Conservation (phyloP, 192 early-diverging fungal species). For the Gigaspora rosea region DNA sequence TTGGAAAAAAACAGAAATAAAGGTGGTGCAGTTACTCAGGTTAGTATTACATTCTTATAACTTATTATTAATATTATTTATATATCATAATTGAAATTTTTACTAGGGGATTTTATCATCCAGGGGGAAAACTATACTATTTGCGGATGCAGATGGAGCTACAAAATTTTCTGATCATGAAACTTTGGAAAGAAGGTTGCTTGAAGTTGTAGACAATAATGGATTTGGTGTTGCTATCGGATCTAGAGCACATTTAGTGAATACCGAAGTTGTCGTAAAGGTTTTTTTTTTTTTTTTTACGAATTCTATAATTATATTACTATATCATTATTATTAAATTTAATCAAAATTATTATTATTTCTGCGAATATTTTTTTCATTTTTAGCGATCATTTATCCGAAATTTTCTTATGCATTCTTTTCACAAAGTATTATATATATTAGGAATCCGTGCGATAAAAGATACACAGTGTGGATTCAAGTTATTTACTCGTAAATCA, state of each 20-base stretch:
- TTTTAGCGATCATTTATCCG: constrained; percentile 85
- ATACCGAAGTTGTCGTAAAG: constrained; percentile 82
- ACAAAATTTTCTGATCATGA: constrained; percentile 88
- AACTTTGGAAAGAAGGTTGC: constrained; percentile 51
- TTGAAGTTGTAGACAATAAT: constrained; percentile 40
- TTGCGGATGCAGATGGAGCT: constrained; percentile 97
- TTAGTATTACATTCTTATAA: constrained; percentile 26
- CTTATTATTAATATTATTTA: too few species aligned
- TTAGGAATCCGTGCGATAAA: constrained; percentile 86
- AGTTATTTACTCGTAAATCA: constrained; percentile 81
- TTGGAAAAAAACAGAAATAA: constrained; percentile 88
- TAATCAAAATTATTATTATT: constrained; percentile 5
- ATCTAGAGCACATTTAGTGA: constrained; percentile 89
- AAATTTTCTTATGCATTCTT: constrained; percentile 92
- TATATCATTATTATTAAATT: too few species aligned
- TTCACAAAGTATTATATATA: constrained; percentile 87
- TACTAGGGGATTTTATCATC: constrained; percentile 80
- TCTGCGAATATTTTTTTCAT: not conserved
- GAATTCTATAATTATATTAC: not conserved
- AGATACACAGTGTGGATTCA: constrained; percentile 99
- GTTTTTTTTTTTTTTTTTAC: constrained; percentile 42
- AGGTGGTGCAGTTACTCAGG: constrained; percentile 91
- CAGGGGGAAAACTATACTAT: constrained; percentile 74
- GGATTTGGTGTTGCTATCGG: constrained; percentile 79
- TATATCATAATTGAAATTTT: not conserved